Evolutionary conservation across 495 filamentous ascomycete genomes (phyloP), one percentile per base, ranked within the genome.

Genomic region (Emericellopsis terricola): DNA sequence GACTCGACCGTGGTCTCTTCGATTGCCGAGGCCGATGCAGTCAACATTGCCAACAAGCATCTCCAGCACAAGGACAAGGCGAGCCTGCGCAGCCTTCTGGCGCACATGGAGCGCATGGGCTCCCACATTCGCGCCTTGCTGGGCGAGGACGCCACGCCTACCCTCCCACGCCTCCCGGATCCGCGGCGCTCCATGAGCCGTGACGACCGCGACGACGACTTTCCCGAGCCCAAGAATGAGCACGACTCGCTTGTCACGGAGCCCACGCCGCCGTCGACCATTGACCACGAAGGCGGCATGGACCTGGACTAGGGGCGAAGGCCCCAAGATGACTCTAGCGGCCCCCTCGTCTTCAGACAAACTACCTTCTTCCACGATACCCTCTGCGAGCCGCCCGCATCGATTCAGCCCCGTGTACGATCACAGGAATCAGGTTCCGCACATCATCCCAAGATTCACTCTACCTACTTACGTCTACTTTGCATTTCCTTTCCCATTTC

Each of bases 91-190:
- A 39, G 46, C 16, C 35, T 53, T 30, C 48, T 49, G 9, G 36
- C 41, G 8, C 51, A 53, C 26, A 35, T 44, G 20, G 40, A 51
- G 17, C 36, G 39, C 23, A 18, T 53, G 8, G 39, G 49, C 15
- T 38, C 37, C 19, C 19, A 41, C 31, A 31, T 47, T 17, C 44
- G 49, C 8, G 38, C 41, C 43, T 31, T 64, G 53, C 2, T 64
- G 49, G 8, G 40, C 41, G 21, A 67, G 48, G 36, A 63, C 64
- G 27, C 60, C 42, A 19, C 42, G 42, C 24, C 34, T 4, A 4
- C 28, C 14, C 13, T 9, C 2, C 13, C 28, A 16, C 5, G n/a
- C 14, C 4, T 15, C 11, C 33, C 17, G 24, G 33, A 15, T 15
- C 21, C 14, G 9, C 9, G 33, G 24, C 13, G 17, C 20, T n/a